Conservation (phyloP, 805 yeast genomes). For the Sugiyamaella chiloensis region DNA sequence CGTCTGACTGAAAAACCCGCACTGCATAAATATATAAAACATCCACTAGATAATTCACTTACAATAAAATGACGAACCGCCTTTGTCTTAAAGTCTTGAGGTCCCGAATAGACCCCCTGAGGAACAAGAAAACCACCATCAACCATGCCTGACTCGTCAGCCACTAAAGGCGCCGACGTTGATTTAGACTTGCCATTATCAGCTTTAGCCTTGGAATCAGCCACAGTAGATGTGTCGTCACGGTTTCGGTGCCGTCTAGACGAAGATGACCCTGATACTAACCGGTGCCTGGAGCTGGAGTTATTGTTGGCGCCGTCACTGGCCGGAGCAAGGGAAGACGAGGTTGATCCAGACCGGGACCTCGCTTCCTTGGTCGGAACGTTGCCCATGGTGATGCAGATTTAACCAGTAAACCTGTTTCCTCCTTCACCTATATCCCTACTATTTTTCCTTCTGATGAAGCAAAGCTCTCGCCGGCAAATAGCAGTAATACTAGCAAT, state of each 20-base stretch:
- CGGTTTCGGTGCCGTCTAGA: not conserved
- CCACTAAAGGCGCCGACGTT: slow-evolving; percentile 19
- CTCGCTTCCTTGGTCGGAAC: slow-evolving; percentile 19
- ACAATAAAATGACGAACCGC: slow-evolving; percentile 67
- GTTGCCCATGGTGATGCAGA: slow-evolving; percentile 20
- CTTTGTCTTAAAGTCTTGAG: slow-evolving; percentile 70
- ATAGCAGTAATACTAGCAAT: not conserved
- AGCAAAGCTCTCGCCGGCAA: too few relatives aligned
- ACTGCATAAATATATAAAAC: too few relatives aligned
- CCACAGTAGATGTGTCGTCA: not conserved
- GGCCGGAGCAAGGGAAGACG: not conserved
- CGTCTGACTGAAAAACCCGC: too few relatives aligned
- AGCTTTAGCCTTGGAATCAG: not conserved
- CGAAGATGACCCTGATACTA: not conserved
- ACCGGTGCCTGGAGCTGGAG: not conserved
- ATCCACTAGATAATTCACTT: slow-evolving; percentile 6
- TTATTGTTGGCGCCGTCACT: not conserved
- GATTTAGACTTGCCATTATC: slow-evolving; percentile 2
- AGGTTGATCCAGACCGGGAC: slow-evolving; percentile 1
- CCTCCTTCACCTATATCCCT: not conserved
- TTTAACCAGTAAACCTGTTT: slow-evolving; percentile 2
- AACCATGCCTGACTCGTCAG: slow-evolving; percentile 54
- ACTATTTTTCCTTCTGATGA: not conserved
- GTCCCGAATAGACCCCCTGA: slow-evolving; percentile 75
- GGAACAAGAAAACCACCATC: slow-evolving; percentile 96